Evolutionary conservation across 768 basidiomycete genomes (phyloP).

Genomic region (Lactifluus volemus): DNA sequence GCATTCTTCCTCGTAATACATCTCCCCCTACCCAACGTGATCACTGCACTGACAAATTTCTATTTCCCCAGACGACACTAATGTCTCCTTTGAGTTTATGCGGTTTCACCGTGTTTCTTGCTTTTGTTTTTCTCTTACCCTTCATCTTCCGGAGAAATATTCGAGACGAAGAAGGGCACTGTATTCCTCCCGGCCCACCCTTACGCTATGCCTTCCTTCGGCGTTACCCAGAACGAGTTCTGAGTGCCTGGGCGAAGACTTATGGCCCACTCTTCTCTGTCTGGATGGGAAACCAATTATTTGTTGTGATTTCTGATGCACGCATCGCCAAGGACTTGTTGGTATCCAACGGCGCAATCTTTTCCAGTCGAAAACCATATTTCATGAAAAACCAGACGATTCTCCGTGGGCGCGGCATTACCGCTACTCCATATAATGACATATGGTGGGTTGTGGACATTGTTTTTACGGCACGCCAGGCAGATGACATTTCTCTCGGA

Average conservation of each 20-base stretch:
- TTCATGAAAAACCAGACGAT: constrained; percentile 41
- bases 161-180: constrained; percentile 20
- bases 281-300: too few relatives aligned
- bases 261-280: too few relatives aligned
- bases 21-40: neutral
- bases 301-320: too few relatives aligned
- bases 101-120: neutral
- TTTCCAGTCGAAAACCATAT: constrained; percentile 37
- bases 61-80: neutral
- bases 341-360: constrained; percentile 26
- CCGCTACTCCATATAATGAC: constrained; percentile 37
- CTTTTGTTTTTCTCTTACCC: constrained; percentile 9
- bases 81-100: neutral
- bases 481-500: neutral
- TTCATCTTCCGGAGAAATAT: constrained; percentile 19
- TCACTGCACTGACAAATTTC: neutral
- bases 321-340: too few relatives aligned
- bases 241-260: too few relatives aligned
- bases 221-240: neutral
- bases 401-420: constrained; percentile 36
- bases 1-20: neutral
- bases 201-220: constrained; percentile 32
- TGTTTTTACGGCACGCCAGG: neutral
- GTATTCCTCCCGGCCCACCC: constrained; percentile 22
- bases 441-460: constrained; percentile 26